Base-by-base conservation (phyloP, 805 yeast species). In the Saturnispora silvae region DNA sequence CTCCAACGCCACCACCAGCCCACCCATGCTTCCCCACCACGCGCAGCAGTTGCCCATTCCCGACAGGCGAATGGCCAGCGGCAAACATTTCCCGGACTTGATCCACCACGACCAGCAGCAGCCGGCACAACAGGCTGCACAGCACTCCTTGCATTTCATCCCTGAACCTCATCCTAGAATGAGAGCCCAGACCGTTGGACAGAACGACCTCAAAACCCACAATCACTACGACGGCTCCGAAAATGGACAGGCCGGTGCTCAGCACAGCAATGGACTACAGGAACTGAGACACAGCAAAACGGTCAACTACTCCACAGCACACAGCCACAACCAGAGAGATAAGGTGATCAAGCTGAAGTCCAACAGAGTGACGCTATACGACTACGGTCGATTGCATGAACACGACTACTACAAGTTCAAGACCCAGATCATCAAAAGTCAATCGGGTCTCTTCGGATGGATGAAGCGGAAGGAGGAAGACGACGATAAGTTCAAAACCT, bases 361-460 rank as follows among this genome's bases (percentile, higher is more conserved):
- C 20, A 59, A 60, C 13, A 45, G 62, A 29, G 30, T 57, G 11
- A 48, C 48, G 20, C 37, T 58, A 6, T 50, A 48, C 13, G 47
- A 55, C 5, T 60, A 54, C 33, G 60, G 61, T 6, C 39, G 44
- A 15, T 27, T 49, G 0, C 65, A 60, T 45, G 57, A 56, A 36
- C 65, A 60, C 43, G 63, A 59, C 37, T 59, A 50, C 34, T 30
- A 45, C 22, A 59, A 55, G 32, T 56, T 50, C 41, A 54, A 47
- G 42, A 60, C 62, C 3, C 58, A 54, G 24, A 54, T 57, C 4
- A 37, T 48, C 5, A 60, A 55, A 38, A 43, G 47, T 11, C 43
- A 41, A 15, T 42, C 46, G n/a, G 48, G 54, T 23, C 50, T 58
- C 40, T 50, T 55, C 41, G 51, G 55, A 8, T 56, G 61, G 59